Percentiles rank a stretch among this genome's conserved stretches.
Conservation (phyloP, 805 yeast species). For the Candida odintsovae region DNA sequence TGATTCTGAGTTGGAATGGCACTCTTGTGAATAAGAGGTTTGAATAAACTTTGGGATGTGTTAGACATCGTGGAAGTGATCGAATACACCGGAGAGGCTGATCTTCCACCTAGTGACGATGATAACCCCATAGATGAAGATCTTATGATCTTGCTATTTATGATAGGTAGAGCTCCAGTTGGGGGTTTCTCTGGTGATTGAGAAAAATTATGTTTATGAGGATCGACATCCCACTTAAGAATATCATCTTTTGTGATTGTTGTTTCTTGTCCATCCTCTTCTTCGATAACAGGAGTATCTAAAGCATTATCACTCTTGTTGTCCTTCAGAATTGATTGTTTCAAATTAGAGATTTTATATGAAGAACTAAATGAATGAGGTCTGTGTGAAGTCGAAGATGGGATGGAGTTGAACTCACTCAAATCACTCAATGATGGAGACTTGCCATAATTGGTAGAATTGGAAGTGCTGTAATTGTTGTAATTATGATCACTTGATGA, state of each 20-base stretch:
- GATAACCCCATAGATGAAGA: constrained; percentile 1
- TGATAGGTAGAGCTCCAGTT: constrained; percentile 12
- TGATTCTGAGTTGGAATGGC: background rate
- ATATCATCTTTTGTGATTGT: constrained; percentile 14
- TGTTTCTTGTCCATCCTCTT: constrained; percentile 9
- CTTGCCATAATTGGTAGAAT: constrained; percentile 23
- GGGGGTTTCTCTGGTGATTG: background rate
- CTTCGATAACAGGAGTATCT: constrained; percentile 12
- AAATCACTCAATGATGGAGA: constrained; percentile 23
- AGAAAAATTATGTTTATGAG: background rate
- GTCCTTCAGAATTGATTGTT: constrained; percentile 10
- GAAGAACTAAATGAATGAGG: constrained; percentile 8
- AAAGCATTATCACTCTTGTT: background rate
- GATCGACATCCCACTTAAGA: constrained; percentile 16
- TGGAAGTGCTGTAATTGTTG: constrained; percentile 24
- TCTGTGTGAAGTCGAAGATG: constrained; percentile 7
- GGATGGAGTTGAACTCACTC: constrained; percentile 18
- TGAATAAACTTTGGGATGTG: constrained; percentile 11
- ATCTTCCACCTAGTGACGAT: constrained; percentile 11
- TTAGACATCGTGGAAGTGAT: constrained; percentile 14
- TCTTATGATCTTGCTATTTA: background rate
- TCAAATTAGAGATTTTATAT: constrained; percentile 13
- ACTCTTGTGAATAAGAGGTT: constrained; percentile 3
- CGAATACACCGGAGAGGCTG: constrained; percentile 21
- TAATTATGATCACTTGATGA: background rate